Conservation (phyloP, 345 rosid genomes). For the Hibiscus mutabilis region DNA sequence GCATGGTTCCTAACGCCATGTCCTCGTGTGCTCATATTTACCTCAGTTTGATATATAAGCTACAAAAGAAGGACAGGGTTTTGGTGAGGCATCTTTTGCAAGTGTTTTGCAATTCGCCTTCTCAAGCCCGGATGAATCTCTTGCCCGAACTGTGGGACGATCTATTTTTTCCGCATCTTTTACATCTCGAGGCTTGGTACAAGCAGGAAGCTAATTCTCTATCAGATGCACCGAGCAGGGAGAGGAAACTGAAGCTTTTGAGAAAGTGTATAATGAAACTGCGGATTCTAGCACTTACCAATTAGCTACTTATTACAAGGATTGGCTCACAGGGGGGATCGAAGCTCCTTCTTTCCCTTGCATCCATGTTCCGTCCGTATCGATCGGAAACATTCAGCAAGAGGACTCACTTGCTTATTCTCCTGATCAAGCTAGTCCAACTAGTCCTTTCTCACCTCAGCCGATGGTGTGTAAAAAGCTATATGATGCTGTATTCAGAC, state of each 20-base stretch:
- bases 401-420: conserved; percentile 27
- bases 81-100: conserved; percentile 59
- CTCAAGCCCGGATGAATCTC: conserved; percentile 38
- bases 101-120: conserved; percentile 53
- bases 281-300: conserved; percentile 52
- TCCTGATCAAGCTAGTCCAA: conserved; percentile 25
- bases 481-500: conserved; percentile 36
- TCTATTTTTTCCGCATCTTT: conserved; percentile 57
- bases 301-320: conserved; percentile 58
- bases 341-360: conserved; percentile 52
- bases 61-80: conserved; percentile 36
- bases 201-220: conserved; percentile 45
- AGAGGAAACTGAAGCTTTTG: conserved; percentile 40
- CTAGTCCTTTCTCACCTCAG: conserved; percentile 32
- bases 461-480: conserved; percentile 53
- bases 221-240: conserved; percentile 23
- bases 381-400: conserved; percentile 21
- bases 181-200: conserved; percentile 52
- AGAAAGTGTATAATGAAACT: conserved; percentile 45
- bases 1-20: conserved; percentile 38
- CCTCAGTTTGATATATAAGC: conserved; percentile 46
- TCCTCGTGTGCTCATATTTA: conserved; percentile 62
- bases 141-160: conserved; percentile 52
- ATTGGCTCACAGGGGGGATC: conserved; percentile 51
- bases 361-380: conserved; percentile 32